Conservation (phyloP, 768 basidiomycete genomes). For the Porphyrellus cyaneotinctus region DNA sequence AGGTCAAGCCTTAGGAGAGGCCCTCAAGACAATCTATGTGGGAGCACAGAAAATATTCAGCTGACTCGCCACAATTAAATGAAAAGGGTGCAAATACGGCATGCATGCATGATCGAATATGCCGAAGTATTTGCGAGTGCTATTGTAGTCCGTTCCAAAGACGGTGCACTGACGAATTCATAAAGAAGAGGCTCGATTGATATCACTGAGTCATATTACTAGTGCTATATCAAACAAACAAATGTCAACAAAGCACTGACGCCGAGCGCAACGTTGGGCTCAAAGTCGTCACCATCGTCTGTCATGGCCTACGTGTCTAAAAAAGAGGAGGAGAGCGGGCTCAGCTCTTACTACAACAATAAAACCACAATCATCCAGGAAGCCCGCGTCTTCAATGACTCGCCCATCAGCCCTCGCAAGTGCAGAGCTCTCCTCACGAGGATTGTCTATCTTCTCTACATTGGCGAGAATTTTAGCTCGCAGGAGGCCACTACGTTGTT, state of each 20-base stretch:
- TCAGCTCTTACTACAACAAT: slow-evolving; percentile 92
- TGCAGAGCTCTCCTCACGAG: slow-evolving; percentile 94
- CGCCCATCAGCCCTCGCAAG: slow-evolving; percentile 95
- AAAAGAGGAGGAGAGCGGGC: slow-evolving; percentile 94
- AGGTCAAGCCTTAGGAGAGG: too few relatives aligned
- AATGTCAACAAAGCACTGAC: slow-evolving; percentile 19
- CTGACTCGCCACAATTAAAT: too few relatives aligned
- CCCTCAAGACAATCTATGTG: too few relatives aligned
- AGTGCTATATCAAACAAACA: slow-evolving; percentile 17
- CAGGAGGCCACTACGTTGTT: slow-evolving; percentile 98
- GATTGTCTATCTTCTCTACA: slow-evolving; percentile 94
- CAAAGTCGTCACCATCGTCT: slow-evolving; percentile 35
- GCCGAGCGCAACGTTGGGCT: slow-evolving; percentile 11
- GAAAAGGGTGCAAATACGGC: too few relatives aligned
- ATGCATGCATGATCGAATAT: too few relatives aligned
- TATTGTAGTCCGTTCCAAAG: too few relatives aligned
- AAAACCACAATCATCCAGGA: slow-evolving; percentile 98
- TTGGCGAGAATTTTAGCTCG: slow-evolving; percentile 90
- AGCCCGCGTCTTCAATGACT: slow-evolving; percentile 98
- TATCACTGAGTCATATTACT: too few relatives aligned
- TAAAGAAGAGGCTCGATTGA: too few relatives aligned
- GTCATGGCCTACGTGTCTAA: slow-evolving; percentile 81
- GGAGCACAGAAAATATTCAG: too few relatives aligned
- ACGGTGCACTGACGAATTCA: too few relatives aligned
- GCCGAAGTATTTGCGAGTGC: too few relatives aligned